Evolutionary conservation across 495 filamentous ascomycete genomes (phyloP), one percentile per base, ranked within the genome.

Genomic region (Penicillium robsamsonii): DNA sequence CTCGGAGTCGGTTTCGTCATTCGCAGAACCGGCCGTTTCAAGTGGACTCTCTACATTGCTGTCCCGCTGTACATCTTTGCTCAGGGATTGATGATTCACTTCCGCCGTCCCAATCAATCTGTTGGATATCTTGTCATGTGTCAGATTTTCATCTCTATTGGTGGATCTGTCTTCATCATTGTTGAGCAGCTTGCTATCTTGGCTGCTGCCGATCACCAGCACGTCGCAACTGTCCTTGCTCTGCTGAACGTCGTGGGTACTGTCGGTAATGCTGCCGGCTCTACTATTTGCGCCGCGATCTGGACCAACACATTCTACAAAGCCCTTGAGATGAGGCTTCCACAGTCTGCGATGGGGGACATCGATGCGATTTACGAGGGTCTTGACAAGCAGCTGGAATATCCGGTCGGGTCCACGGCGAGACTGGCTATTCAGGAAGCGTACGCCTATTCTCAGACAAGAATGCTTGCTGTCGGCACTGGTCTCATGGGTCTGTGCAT

Each of bases 101-200:
- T 88, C 79, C 82, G 86, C 41, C 81, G 81, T 18, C 75, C 81
- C 53, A 68, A 76, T 48, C 70, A 72, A 30, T 59, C 73, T 40
- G 70, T 88, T 33, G 85, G 84, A 20, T 87, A 84, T 66, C 74
- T 90, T 40, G 72, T 88, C 61, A 87, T 88, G 81, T 85, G 80
- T 60, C 84, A 90, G 62, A 85, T 90, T 64, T 82, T 88, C 68
- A 87, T 88, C 61, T 81, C 86, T 24, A 77, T 90, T 40, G 74
- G 76, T 40, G 85, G 83, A 24, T 73, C 79, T 37, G 78, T 76
- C 3, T 67, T 84, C 25, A 62, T 89, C 45, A 83, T 89, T 64
- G 72, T 68, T 56, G 81, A 84, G 64, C 81, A 89, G 61, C 81
- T 89, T 27, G 82, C 85, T 9, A 79, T 82, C 66, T 80, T 89